These are phyloP conservation scores for Hygrophila difformis DNA, from an alignment of 257 asterid genomes.

Conservation along the genomic window DNA sequence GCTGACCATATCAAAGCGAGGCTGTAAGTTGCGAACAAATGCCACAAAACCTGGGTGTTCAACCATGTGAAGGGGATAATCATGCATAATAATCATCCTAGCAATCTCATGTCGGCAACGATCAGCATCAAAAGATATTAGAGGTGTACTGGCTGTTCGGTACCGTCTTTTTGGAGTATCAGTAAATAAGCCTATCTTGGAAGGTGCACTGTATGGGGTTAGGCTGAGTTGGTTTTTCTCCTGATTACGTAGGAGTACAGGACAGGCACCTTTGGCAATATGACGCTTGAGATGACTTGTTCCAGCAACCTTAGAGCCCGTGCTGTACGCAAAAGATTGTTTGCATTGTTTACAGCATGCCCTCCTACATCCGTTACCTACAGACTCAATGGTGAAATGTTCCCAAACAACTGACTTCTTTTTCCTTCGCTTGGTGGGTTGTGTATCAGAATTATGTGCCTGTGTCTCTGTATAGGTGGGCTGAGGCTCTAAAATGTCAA, in stretches of 20 bases:
- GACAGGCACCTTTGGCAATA: slow-evolving; percentile 89
- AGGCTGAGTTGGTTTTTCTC: slow-evolving; percentile 30
- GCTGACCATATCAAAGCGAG: slow-evolving; percentile 91
- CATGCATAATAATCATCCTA: slow-evolving; percentile 89
- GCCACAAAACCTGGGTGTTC: slow-evolving; percentile 92
- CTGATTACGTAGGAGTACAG: slow-evolving; percentile 60
- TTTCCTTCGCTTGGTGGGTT: slow-evolving; percentile 53
- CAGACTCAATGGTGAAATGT: slow-evolving; percentile 81
- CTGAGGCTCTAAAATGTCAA: slow-evolving; percentile 30
- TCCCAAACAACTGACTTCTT: slow-evolving; percentile 98
- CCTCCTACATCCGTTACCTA: slow-evolving; percentile 68
- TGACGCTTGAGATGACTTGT: slow-evolving; percentile 99
- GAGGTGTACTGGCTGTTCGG: slow-evolving; percentile 50
- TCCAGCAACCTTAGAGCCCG: slow-evolving; percentile 93
- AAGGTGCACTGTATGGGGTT: slow-evolving; percentile 61
- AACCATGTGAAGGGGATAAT: slow-evolving; percentile 92
- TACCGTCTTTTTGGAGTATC: slow-evolving; percentile 70
- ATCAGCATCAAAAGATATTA: slow-evolving; percentile 63
- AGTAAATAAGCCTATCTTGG: slow-evolving; percentile 42
- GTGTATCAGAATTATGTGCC: slow-evolving; percentile 25
- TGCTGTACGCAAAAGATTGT: slow-evolving; percentile 96
- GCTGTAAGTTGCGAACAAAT: slow-evolving; percentile 81
- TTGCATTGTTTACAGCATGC: slow-evolving; percentile 96
- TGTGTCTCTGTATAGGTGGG: slow-evolving; percentile 28
- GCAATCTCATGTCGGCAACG: slow-evolving; percentile 83